Percentiles rank a stretch among this genome's conserved stretches.
These are phyloP conservation scores for Penicillium sp. DNA, from an alignment of 2,329 filamentous ascomycete species.

Conservation along the genomic window DNA sequence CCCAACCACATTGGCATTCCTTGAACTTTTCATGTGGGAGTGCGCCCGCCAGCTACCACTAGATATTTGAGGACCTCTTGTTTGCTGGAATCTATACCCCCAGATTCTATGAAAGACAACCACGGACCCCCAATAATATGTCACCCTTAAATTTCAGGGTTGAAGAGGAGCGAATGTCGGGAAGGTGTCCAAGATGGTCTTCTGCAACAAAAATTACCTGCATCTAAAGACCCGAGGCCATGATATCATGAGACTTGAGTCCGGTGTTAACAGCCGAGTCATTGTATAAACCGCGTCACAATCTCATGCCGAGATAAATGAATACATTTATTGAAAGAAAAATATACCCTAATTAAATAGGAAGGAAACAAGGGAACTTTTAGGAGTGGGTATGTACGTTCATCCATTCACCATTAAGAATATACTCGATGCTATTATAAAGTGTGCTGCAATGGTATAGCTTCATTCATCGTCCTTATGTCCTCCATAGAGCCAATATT, in stretches of 20 bases:
- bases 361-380: not conserved
- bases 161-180: not conserved
- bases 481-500: constrained; percentile 5
- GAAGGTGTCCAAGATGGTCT: not conserved
- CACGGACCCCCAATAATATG: not conserved
- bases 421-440: constrained; percentile 14
- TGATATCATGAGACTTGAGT: not conserved
- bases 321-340: not conserved
- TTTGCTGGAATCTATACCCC: not conserved
- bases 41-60: not conserved
- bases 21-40: not conserved
- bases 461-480: constrained; percentile 13
- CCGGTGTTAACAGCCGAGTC: not conserved
- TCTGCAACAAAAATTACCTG: not conserved
- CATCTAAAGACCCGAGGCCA: not conserved
- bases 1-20: not conserved
- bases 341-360: not conserved
- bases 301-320: not conserved
- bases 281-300: too few species aligned
- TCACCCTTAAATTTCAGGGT: not conserved
- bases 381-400: constrained; percentile 1
- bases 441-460: constrained; percentile 5
- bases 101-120: not conserved
- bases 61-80: not conserved
- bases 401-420: constrained; percentile 9